These are phyloP conservation scores for Boletellus sp. DNA, from an alignment of 1,284 basidiomycete species.

Conservation along the genomic window DNA sequence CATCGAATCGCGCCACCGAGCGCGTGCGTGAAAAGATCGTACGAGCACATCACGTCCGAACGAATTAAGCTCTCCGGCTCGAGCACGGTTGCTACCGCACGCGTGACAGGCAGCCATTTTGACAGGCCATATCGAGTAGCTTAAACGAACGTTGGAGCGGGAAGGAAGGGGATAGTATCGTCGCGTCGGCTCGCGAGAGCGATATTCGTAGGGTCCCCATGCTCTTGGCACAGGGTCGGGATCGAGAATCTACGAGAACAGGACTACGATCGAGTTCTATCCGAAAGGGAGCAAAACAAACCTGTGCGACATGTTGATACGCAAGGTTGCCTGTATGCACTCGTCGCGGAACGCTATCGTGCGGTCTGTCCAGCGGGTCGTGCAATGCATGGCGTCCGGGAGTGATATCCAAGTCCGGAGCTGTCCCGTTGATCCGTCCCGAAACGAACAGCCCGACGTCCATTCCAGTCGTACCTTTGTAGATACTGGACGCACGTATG, in stretches of 20 bases:
- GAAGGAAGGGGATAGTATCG: slow-evolving; percentile 10
- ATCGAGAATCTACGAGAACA: slow-evolving; percentile 35
- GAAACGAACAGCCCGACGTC: too few relatives aligned
- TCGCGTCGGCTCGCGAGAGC: slow-evolving; percentile 18
- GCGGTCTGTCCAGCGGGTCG: slow-evolving; percentile 25
- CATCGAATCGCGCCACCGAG: slow-evolving; percentile 7
- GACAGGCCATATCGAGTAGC: slow-evolving; percentile 43
- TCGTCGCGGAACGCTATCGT: slow-evolving; percentile 23
- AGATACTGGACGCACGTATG: slow-evolving; percentile 30
- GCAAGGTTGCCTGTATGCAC: slow-evolving; percentile 32
- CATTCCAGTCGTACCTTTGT: too few relatives aligned
- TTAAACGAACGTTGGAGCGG: slow-evolving; percentile 12
- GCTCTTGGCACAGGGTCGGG: slow-evolving; percentile 28
- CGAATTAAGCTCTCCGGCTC: slow-evolving; percentile 40
- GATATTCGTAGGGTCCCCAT: too few relatives aligned
- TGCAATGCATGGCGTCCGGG: slow-evolving; percentile 26
- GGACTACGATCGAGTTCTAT: slow-evolving; percentile 14
- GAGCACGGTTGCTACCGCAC: slow-evolving; percentile 34
- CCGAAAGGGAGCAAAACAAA: slow-evolving; percentile 21
- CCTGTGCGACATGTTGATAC: slow-evolving; percentile 35
- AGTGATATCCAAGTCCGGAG: slow-evolving; percentile 18
- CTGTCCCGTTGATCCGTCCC: slow-evolving; percentile 2
- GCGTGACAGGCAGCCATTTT: slow-evolving; percentile 45
- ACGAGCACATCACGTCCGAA: slow-evolving; percentile 40
- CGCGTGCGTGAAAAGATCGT: slow-evolving; percentile 8